Percentiles rank a stretch among this genome's conserved stretches.
phyloP scores from a whole-genome alignment of 1,284 basidiomycete genomes.

The Phylloboletellus chloephorus region DNA sequence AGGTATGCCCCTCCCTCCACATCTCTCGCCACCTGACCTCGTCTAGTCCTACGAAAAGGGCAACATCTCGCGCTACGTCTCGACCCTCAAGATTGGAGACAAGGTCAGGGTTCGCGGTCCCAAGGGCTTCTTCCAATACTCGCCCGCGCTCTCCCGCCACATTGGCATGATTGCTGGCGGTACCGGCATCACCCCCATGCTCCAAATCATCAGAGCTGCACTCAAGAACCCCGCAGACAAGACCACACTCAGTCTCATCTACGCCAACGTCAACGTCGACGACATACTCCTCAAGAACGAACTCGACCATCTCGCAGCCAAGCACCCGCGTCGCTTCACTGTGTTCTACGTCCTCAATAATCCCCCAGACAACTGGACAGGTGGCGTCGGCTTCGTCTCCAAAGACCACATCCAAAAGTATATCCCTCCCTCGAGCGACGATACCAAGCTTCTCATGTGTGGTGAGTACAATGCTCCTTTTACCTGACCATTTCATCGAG shows the following conservation, averaged over 20 bases:
- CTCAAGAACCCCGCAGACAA: conserved; percentile 82
- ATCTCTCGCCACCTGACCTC: not conserved
- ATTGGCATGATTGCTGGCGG: conserved; percentile 97
- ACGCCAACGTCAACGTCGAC: conserved; percentile 89
- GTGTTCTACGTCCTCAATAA: conserved; percentile 93
- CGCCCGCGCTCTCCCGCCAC: conserved; percentile 60
- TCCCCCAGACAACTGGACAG: conserved; percentile 80
- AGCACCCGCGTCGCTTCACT: conserved; percentile 69
- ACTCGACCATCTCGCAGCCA: conserved; percentile 71
- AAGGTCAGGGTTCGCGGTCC: conserved; percentile 89
- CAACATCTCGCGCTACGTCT: conserved; percentile 88
- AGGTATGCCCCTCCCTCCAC: conserved; percentile 48
- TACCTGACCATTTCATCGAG: conserved; percentile 2
- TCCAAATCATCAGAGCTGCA: conserved; percentile 90
- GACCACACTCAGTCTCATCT: conserved; percentile 83
- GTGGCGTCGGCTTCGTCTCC: conserved; percentile 88
- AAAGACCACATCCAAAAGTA: conserved; percentile 87
- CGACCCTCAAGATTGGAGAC: conserved; percentile 78
- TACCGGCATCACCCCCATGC: conserved; percentile 96
- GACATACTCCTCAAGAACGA: conserved; percentile 88
- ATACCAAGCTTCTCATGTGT: conserved; percentile 84
- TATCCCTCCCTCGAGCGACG: conserved; percentile 56
- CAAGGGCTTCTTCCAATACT: conserved; percentile 88
- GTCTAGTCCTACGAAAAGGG: conserved; percentile 89
- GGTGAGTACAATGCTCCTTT: conserved; percentile 42